A percentile compares a stretch with the other conserved stretches of the same genome.
Conservation (phyloP, 148 eudicot genomes). For the Chenopodium quinoa region DNA sequence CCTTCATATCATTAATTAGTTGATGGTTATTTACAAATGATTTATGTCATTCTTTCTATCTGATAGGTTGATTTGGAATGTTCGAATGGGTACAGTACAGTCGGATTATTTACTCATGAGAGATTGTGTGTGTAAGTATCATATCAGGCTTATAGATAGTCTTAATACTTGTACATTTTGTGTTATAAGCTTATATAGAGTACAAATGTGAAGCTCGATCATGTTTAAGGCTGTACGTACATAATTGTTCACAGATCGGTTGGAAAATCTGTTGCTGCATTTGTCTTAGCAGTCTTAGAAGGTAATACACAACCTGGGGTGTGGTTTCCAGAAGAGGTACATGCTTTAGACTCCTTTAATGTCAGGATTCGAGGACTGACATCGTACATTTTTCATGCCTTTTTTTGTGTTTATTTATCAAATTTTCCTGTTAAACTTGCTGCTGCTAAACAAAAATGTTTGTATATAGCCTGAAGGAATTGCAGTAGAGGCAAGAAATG, state of each 20-base stretch:
- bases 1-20: background rate
- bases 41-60: constrained; percentile 4
- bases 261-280: constrained; percentile 75
- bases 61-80: constrained; percentile 91
- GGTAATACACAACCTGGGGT: constrained; percentile 95
- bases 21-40: background rate
- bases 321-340: constrained; percentile 99
- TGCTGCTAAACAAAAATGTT: background rate
- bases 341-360: background rate
- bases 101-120: constrained; percentile 79
- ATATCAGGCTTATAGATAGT: background rate
- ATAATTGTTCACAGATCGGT: constrained; percentile 57
- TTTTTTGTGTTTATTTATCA: no score
- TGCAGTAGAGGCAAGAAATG: constrained; percentile 76
- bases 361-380: background rate
- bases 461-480: constrained; percentile 76
- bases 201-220: background rate
- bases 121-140: constrained; percentile 71
- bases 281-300: constrained; percentile 81
- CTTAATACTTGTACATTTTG: background rate
- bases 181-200: background rate
- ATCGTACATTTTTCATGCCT: background rate
- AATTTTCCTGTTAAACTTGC: background rate
- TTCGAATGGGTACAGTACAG: constrained; percentile 67
- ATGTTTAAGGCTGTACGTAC: background rate